Evolutionary conservation across 495 filamentous ascomycete genomes (phyloP).

Genomic region (Penicilliopsis zonata): DNA sequence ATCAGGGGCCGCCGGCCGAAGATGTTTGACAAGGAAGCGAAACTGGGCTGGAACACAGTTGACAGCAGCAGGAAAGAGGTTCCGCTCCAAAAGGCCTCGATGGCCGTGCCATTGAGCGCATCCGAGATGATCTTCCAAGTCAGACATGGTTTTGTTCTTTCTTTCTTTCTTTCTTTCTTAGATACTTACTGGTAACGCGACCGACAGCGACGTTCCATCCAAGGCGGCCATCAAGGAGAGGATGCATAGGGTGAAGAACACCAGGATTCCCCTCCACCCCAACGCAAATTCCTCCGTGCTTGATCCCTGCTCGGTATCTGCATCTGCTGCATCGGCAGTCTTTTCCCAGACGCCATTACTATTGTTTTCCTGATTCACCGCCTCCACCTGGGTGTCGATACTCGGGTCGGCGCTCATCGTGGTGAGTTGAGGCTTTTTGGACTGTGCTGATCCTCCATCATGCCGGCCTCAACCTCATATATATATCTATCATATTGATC

Average conservation of each 20-base stretch:
- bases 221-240: constrained; percentile 58
- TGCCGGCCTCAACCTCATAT: too few species aligned
- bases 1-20: constrained; percentile 34
- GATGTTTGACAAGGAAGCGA: constrained; percentile 27
- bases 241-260: constrained; percentile 35
- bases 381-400: too few species aligned
- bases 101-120: constrained; percentile 37
- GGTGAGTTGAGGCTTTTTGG: too few species aligned
- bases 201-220: constrained; percentile 62
- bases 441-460: too few species aligned
- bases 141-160: too few species aligned
- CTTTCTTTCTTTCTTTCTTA: too few species aligned
- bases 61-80: constrained; percentile 42
- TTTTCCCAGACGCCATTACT: too few species aligned
- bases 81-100: constrained; percentile 48
- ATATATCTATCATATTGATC: too few species aligned
- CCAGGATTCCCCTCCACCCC: background rate
- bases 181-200: constrained; percentile 51
- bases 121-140: constrained; percentile 16
- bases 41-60: constrained; percentile 32
- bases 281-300: background rate
- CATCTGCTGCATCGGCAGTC: too few species aligned
- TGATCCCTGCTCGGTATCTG: too few species aligned
- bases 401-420: too few species aligned
- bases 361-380: too few species aligned